Percentiles rank a stretch among this genome's conserved stretches.
Evolutionary conservation across 2,329 filamentous ascomycete species (phyloP).

Genomic region (Trichoderma citrinoviride): DNA sequence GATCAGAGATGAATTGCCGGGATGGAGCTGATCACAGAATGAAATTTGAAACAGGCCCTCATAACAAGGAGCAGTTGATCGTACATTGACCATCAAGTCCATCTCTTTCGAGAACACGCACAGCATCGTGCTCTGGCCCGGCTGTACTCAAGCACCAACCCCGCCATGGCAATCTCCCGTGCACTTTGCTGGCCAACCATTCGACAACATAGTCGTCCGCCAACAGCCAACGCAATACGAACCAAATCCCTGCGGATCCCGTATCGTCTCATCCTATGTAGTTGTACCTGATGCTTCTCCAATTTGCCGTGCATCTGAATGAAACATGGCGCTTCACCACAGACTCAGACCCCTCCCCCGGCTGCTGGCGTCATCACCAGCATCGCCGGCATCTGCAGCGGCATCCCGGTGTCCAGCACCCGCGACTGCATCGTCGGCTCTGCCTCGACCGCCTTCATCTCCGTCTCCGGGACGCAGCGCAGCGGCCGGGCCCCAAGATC

Average conservation of each 20-base stretch:
- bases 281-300: no score
- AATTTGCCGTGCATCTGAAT: neutral
- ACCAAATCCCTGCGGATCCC: neutral
- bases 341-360: constrained; percentile 19
- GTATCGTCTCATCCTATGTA: neutral
- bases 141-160: neutral
- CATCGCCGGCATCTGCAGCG: neutral
- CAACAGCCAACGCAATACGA: neutral
- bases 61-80: no score
- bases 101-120: no score
- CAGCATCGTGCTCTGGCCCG: neutral
- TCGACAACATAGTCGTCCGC: neutral
- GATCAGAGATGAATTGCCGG: no score
- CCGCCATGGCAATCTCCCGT: neutral
- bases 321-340: constrained; percentile 8
- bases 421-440: neutral
- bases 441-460: neutral
- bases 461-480: neutral
- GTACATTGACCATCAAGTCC: no score
- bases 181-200: neutral
- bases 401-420: neutral
- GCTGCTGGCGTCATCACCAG: constrained; percentile 2
- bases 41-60: no score
- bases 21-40: no score
- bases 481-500: constrained; percentile 11